Percentiles rank a stretch among this genome's conserved stretches.
Conservation (phyloP, 306 rosid genomes). For the Sesbania bispinosa region DNA sequence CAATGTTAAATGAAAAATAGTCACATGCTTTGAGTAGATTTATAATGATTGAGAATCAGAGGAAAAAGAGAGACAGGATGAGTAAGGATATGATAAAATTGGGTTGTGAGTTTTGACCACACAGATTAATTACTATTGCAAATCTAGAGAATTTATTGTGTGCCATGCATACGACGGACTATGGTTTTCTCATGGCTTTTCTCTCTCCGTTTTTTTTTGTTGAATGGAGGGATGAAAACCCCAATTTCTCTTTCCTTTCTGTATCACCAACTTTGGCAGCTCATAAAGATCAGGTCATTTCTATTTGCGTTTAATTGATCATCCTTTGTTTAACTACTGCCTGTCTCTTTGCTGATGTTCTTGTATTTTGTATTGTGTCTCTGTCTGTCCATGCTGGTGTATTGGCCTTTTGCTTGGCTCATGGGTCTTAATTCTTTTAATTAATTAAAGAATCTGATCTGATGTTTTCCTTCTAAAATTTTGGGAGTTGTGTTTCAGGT, state of each 20-base stretch:
- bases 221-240: too few relatives aligned
- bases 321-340: conserved; percentile 2
- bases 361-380: background rate
- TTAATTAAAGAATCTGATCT: background rate
- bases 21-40: background rate
- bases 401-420: background rate
- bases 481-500: conserved; percentile 23
- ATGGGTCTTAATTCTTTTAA: background rate
- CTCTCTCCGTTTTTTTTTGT: too few relatives aligned
- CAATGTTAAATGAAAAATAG: background rate
- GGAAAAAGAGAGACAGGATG: background rate
- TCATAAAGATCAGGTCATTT: background rate
- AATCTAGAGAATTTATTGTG: background rate
- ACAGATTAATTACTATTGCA: background rate
- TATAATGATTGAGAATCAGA: background rate
- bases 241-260: conserved; percentile 22
- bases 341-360: background rate
- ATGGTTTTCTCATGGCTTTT: too few relatives aligned
- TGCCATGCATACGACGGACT: background rate
- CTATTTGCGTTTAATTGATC: background rate
- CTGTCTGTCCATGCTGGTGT: conserved; percentile 1
- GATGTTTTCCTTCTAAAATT: conserved; percentile 2
- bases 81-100: background rate
- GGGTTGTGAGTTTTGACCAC: background rate
- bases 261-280: background rate